Evolutionary conservation across 2,329 filamentous ascomycete species (phyloP).

Genomic region (Talaromyces sp.): DNA sequence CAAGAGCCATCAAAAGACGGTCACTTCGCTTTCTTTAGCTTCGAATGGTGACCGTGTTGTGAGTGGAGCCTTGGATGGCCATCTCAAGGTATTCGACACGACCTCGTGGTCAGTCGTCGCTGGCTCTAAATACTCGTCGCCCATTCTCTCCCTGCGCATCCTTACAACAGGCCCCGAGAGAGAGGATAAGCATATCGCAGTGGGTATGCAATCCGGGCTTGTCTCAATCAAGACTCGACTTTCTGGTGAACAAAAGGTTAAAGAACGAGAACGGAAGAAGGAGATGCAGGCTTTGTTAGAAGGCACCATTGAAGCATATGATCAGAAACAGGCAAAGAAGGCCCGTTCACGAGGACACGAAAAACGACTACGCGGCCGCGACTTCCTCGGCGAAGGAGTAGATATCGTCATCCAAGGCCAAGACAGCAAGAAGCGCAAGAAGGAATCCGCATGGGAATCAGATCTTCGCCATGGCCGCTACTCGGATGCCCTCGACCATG

Average conservation of each 20-base stretch:
- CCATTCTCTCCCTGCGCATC: constrained; percentile 78
- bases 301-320: constrained; percentile 73
- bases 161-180: constrained; percentile 62
- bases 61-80: constrained; percentile 85
- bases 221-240: constrained; percentile 86
- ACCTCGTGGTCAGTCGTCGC: constrained; percentile 94
- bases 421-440: constrained; percentile 59
- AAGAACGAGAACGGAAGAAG: constrained; percentile 70
- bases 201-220: constrained; percentile 92
- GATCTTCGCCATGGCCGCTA: constrained; percentile 77
- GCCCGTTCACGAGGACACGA: constrained; percentile 61
- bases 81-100: constrained; percentile 96
- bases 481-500: constrained; percentile 70
- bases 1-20: constrained; percentile 95
- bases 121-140: constrained; percentile 86
- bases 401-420: constrained; percentile 79
- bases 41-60: constrained; percentile 77
- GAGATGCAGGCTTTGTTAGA: constrained; percentile 79
- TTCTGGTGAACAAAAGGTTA: constrained; percentile 72
- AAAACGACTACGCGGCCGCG: constrained; percentile 62
- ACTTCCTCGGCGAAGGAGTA: constrained; percentile 76
- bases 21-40: constrained; percentile 79
- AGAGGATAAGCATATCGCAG: constrained; percentile 87
- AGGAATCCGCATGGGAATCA: constrained; percentile 72
- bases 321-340: constrained; percentile 65